These are phyloP conservation scores for Triangularia verruculosa DNA, from an alignment of 2,329 filamentous ascomycete genomes.

Conservation along the genomic window DNA sequence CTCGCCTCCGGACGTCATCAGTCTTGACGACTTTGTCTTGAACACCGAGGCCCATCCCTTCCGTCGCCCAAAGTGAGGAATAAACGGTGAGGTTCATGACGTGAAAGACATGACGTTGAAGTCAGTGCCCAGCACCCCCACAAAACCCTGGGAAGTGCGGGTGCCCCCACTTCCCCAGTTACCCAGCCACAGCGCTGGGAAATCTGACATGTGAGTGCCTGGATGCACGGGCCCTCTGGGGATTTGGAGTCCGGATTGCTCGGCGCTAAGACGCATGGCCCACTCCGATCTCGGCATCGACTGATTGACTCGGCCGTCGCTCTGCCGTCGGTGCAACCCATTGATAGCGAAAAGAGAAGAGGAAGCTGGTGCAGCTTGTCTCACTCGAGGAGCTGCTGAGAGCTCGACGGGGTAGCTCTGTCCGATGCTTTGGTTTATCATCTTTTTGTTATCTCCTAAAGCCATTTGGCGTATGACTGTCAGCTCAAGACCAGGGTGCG, in stretches of 20 bases:
- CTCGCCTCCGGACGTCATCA: slow-evolving; percentile 51
- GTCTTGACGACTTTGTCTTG: slow-evolving; percentile 58
- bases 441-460: neutral
- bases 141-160: neutral
- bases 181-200: neutral
- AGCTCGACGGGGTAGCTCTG: neutral
- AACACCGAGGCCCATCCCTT: slow-evolving; percentile 29
- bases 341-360: neutral
- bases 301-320: neutral
- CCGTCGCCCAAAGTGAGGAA: slow-evolving; percentile 9
- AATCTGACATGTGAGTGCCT: neutral
- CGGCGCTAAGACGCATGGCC: neutral
- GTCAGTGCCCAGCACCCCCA: too few relatives aligned
- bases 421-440: neutral
- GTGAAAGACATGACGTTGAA: neutral
- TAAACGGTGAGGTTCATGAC: neutral
- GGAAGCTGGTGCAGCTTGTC: neutral
- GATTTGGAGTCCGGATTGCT: neutral
- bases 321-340: neutral
- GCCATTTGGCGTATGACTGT: neutral
- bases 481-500: neutral
- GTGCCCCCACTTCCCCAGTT: neutral
- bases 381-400: neutral
- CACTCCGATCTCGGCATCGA: neutral
- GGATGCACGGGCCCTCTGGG: neutral